These are phyloP conservation scores for Plectosphaerella cucumerina DNA, from an alignment of 2,329 filamentous ascomycete genomes.

Conservation along the genomic window DNA sequence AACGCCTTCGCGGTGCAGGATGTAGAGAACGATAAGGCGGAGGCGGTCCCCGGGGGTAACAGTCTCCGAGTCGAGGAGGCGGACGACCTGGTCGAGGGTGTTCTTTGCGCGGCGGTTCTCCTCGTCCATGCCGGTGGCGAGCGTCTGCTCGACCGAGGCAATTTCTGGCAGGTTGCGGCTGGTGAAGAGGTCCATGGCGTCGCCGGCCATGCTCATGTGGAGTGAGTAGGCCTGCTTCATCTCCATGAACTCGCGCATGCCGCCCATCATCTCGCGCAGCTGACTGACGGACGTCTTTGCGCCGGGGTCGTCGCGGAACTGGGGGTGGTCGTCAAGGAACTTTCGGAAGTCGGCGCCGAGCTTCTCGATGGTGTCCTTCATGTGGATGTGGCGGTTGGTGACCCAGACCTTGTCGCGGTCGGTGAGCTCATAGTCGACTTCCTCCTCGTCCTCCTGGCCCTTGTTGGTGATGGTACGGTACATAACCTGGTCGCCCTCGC, in stretches of 20 bases:
- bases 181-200: slow-evolving; percentile 93
- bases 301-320: slow-evolving; percentile 74
- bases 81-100: slow-evolving; percentile 77
- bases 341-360: slow-evolving; percentile 88
- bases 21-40: slow-evolving; percentile 79
- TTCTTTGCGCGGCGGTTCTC: slow-evolving; percentile 90
- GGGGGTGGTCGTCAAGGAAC: slow-evolving; percentile 86
- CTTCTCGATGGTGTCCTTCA: slow-evolving; percentile 96
- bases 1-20: slow-evolving; percentile 82
- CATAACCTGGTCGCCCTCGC: slow-evolving; percentile 82
- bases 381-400: slow-evolving; percentile 88
- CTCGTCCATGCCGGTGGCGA: slow-evolving; percentile 90
- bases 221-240: slow-evolving; percentile 94
- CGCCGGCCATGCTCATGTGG: slow-evolving; percentile 93
- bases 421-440: slow-evolving; percentile 85
- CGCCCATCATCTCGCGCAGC: slow-evolving; percentile 96
- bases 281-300: slow-evolving; percentile 76
- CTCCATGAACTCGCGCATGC: slow-evolving; percentile 88
- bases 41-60: slow-evolving; percentile 71
- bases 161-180: slow-evolving; percentile 80
- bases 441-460: slow-evolving; percentile 63
- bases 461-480: slow-evolving; percentile 80
- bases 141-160: slow-evolving; percentile 81
- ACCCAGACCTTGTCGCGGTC: slow-evolving; percentile 96
- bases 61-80: slow-evolving; percentile 80